Evolutionary conservation across 257 asterid genomes (phyloP), one percentile per base, ranked within the genome.

Genomic region (Voacanga thouarsii): DNA sequence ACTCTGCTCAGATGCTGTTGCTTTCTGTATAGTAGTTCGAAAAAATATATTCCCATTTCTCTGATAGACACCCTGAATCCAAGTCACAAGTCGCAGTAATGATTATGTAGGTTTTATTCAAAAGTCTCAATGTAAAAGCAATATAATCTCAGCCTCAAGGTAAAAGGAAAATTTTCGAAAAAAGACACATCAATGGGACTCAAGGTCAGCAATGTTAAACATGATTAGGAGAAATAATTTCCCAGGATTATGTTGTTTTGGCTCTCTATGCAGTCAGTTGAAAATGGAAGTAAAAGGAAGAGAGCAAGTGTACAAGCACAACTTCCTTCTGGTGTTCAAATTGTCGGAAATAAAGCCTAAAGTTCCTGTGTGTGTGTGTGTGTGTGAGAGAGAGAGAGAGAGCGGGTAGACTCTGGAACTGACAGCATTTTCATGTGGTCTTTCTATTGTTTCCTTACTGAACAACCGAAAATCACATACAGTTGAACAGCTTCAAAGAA

Each of bases 41-140:
- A 92, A 92, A 77, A 86, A 87, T 82, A 94, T 66, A 82, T 90
- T 92, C 79, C 96, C 97, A 44, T 90, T 89, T 81, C 77, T 90
- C 78, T 89, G 95, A 83, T 92, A 94, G 69, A 94, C 95, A 41
- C 80, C 85, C 98, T 94, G 71, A 24, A 44, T 47, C 51, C 51
- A 75, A 80, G 51, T 15, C 33, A 83, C 18, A 49, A 59, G 75
- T 15, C 61, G 60, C 10, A 59, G 11, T 28, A n/a, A 18, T 75
- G 55, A 72, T 47, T 50, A 61, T 11, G 19, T 24, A 61, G 67
- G 16, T 19, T 26, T 15, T 18, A 33, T 33, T 33, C 37, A 33
- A 33, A 33, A 1, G 37, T 33, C 37, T 33, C 37, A 33, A 2
- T 33, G 37, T 61, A 11, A 26, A 61, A 61, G 33, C 68, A 24